These are phyloP conservation scores for Trichopus zeylanicus DNA, from an alignment of 116 monocot species.

Conservation along the genomic window DNA sequence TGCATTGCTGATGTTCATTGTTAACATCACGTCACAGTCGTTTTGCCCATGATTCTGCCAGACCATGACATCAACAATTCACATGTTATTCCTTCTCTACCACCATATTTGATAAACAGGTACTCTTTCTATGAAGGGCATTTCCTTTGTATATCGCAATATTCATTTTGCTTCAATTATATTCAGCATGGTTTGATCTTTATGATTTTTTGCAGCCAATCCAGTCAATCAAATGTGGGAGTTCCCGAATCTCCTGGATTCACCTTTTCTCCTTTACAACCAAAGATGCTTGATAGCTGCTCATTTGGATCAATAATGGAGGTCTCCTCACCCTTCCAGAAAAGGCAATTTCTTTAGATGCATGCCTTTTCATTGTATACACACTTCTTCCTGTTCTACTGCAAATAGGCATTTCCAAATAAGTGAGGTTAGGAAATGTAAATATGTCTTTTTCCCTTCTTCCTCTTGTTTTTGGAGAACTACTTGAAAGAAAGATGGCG, in stretches of 20 bases:
- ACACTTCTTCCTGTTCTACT: not conserved
- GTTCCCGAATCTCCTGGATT: constrained; percentile 22
- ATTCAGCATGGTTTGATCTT: not conserved
- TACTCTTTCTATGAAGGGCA: too few relatives aligned
- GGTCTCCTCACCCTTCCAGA: constrained; percentile 47
- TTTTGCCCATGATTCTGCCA: constrained; percentile 41
- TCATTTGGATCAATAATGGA: constrained; percentile 31
- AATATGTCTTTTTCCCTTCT: constrained; percentile 1
- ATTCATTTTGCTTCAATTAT: not conserved
- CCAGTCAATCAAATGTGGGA: constrained; percentile 11
- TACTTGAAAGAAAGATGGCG: too few relatives aligned
- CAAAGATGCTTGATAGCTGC: constrained; percentile 27
- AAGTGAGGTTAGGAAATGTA: not conserved
- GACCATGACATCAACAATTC: constrained; percentile 15
- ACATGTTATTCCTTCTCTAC: constrained; percentile 17
- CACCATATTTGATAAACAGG: constrained; percentile 34
- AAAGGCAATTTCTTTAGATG: constrained; percentile 32
- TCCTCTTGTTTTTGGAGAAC: not conserved
- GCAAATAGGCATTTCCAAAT: too few relatives aligned
- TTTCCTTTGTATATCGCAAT: not conserved
- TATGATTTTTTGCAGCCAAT: constrained; percentile 25
- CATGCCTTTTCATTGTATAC: constrained; percentile 5
- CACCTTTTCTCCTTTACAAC: constrained; percentile 20
- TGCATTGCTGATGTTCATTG: not conserved
- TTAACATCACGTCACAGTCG: constrained; percentile 18